Base-by-base conservation (phyloP, 176 grass and related monocot genomes). In the Musa acuminata region DNA sequence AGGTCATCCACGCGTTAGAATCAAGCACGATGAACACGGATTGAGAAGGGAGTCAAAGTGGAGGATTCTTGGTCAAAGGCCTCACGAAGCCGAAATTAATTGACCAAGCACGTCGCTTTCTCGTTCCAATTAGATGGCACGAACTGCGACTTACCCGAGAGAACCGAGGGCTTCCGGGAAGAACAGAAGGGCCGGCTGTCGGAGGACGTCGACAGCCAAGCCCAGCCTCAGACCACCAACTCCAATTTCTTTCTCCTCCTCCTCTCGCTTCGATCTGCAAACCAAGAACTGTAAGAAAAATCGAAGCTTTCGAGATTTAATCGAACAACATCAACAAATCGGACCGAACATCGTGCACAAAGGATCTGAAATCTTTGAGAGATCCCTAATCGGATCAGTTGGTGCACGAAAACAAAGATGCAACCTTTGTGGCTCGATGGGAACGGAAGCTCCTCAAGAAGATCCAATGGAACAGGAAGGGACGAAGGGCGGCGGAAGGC, bases 251-350 rank as follows among this genome's bases (percentile, higher is more conserved):
- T 70, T 19, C 51, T 13, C 17, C 17, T 19, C 16, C 8, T 50
- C 35, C 14, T 69, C 14, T 70, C 11, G 16, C 35, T 70, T 70
- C 67, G 11, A 70, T 16, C 67, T 70, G 67, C 67, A 49, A 70
- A 20, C 49, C 29, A 20, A 19, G 16, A 50, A 25, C 8, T 12
- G 51, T 70, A 50, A 50, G 17, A 49, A 69, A 69, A 17, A 17
- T 17, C 35, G 19, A 16, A 50, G 0, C 49, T 50, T 21, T n/a
- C 17, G 65, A 26, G 27, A 5, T 35, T 67, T 14, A 17, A 35
- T 2, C 29, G 17, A 26, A 35, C 13, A 11, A 43, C 26, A 8
- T 22, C 7, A 60, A 60, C 2, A 60, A 60, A 8, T 14, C 57
- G 8, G 57, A n/a, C n/a, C 17, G 57, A 60, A n/a, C 57, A 60